Base-by-base conservation (phyloP, 2,329 filamentous ascomycete genomes). In the Torrubiellomyces zombiae region DNA sequence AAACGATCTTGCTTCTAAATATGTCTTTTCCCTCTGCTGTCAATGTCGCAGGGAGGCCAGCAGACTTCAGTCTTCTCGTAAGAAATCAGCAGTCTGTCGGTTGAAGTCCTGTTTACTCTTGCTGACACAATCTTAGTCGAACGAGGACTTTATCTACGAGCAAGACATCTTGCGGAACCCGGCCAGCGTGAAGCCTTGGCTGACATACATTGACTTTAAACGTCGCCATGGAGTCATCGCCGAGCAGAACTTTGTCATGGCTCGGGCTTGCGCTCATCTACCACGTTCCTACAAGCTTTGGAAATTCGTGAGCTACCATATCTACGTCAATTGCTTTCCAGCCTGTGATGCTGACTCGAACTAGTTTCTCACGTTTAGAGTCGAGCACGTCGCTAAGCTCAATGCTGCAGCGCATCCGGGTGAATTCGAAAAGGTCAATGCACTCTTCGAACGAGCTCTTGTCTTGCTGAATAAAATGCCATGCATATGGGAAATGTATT, bases 381-480 rank as follows among this genome's bases (percentile, higher is more conserved):
- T 69, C 28, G 79, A 77, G 39, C 83, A 93, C 51, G 63, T 93
- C 31, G 62, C 71, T 32, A 77, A 75, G 44, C 70, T 86, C 38
- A 95, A 93, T 48, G 73, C 86, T 9, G 78, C 80, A 28, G 65
- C 74, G 29, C 82, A 79, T 48, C 70, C 71, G 26, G 57, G 67
- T 30, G 85, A 98, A 44, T 95, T 77, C 53, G 67, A 74, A 44
- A 98, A 95, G 53, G 83, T 95, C 47, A 98, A 98, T 48, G 67
- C 80, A 27, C 69, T 95, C 20, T 98, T 93, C 47, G 89, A 98
- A 55, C 70, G 81, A 38, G 85, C 89, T 4, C 58, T 98, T 25
- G 80, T 94, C 30, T 63, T 98, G 20, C 67, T 98, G 33, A 94
- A 98, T 56, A 98, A 98, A 56, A 98, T 98, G 89, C 89, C 91